Conservation (phyloP, 176 grass and related monocot genomes). For the Zea mays region DNA sequence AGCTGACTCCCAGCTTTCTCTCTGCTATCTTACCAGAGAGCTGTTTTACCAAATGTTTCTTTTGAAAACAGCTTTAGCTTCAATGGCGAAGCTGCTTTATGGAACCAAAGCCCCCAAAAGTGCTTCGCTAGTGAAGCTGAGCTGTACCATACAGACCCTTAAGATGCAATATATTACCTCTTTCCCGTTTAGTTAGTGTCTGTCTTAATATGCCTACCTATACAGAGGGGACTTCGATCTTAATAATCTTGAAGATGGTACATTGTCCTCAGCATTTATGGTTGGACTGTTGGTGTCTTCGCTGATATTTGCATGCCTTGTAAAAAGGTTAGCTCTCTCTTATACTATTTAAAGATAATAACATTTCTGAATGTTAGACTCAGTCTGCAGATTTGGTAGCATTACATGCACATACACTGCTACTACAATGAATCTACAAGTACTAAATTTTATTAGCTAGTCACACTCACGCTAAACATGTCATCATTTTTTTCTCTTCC, state of each 20-base stretch:
- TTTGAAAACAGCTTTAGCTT: no score
- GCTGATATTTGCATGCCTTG: slow-evolving; percentile 83
- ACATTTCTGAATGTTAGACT: neutral
- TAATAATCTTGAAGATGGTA: slow-evolving; percentile 92
- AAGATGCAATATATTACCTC: neutral
- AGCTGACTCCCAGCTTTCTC: no score
- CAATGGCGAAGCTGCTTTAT: no score
- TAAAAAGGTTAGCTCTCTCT: slow-evolving; percentile 63
- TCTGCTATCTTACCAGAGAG: no score
- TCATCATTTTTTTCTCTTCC: neutral
- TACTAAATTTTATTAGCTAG: neutral
- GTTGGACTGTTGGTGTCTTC: slow-evolving; percentile 91
- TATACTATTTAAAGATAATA: neutral
- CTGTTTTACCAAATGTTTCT: no score
- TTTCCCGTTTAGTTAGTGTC: slow-evolving; percentile 7
- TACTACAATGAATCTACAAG: neutral
- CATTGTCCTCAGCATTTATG: slow-evolving; percentile 98
- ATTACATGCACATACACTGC: neutral
- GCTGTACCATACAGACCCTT: neutral
- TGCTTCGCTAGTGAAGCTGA: no score
- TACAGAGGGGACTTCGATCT: slow-evolving; percentile 87
- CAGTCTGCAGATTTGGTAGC: neutral
- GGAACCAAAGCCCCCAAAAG: no score
- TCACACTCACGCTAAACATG: neutral
- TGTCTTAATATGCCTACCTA: slow-evolving; percentile 12